Evolutionary conservation across 768 basidiomycete genomes (phyloP).

Genomic region (Russula vinacea): DNA sequence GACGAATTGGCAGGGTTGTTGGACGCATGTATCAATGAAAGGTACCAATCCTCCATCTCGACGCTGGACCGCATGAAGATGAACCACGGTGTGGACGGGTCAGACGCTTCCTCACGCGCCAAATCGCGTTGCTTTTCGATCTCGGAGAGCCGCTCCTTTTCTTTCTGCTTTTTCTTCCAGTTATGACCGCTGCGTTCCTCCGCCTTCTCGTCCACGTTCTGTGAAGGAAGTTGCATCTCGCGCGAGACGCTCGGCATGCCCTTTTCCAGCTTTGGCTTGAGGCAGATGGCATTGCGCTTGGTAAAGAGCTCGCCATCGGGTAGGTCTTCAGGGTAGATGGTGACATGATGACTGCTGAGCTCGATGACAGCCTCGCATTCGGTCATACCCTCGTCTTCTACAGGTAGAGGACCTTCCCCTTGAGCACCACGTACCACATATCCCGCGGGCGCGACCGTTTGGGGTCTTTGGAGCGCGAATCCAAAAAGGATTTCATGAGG

Average conservation of each 20-base stretch:
- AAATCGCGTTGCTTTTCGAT: constrained; percentile 36
- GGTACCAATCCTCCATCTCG: constrained; percentile 98
- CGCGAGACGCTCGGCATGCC: constrained; percentile 50
- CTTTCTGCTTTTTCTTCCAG: constrained; percentile 45
- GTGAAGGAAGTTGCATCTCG: constrained; percentile 45
- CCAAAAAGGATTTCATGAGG: constrained; percentile 76
- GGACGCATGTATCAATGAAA: constrained; percentile 73
- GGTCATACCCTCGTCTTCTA: constrained; percentile 91
- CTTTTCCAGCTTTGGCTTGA: constrained; percentile 49
- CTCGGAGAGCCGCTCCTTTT: constrained; percentile 38
- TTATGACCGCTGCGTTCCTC: constrained; percentile 44
- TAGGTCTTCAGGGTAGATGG: constrained; percentile 69
- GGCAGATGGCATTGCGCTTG: constrained; percentile 83
- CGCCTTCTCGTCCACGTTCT: constrained; percentile 36
- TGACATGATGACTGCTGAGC: constrained; percentile 71
- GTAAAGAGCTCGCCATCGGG: constrained; percentile 88
- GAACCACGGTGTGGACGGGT: constrained; percentile 76
- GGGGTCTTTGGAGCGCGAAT: constrained; percentile 80
- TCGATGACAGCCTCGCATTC: constrained; percentile 93
- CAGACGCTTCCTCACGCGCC: constrained; percentile 50
- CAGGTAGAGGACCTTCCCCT: constrained; percentile 85
- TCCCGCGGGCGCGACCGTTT: constrained; percentile 83
- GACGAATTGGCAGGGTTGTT: constrained; percentile 60
- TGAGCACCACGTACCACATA: constrained; percentile 89
- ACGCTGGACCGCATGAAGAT: constrained; percentile 84